Percentiles rank a stretch among this genome's conserved stretches.
These are phyloP conservation scores for Candida sanyaensis DNA, from an alignment of 1,139 yeast genomes.

Conservation along the genomic window DNA sequence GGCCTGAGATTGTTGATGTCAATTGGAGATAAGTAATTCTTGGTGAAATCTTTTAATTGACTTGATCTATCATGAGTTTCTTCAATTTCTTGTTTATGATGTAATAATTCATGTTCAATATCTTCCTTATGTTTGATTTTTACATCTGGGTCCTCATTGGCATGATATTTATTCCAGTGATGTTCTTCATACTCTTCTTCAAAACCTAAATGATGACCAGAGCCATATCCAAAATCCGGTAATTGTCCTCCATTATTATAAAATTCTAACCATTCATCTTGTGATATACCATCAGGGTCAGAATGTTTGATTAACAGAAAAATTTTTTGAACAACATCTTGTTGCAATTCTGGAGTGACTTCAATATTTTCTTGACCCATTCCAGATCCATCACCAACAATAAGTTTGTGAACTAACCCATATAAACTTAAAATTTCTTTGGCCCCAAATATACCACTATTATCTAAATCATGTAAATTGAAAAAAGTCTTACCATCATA, in stretches of 20 bases:
- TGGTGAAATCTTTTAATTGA: constrained; percentile 38
- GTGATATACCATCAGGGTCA: constrained; percentile 62
- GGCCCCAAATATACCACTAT: constrained; percentile 53
- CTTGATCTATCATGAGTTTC: constrained; percentile 57
- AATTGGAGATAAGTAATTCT: constrained; percentile 33
- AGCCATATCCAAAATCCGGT: constrained; percentile 93
- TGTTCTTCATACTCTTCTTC: constrained; percentile 93
- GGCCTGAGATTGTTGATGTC: constrained; percentile 36
- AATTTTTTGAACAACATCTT: constrained; percentile 57
- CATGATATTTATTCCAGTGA: constrained; percentile 89
- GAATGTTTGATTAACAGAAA: constrained; percentile 64
- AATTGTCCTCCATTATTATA: constrained; percentile 64
- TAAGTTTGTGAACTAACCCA: constrained; percentile 70
- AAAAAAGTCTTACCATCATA: constrained; percentile 82
- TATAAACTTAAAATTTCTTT: constrained; percentile 77
- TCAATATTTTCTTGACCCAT: constrained; percentile 61
- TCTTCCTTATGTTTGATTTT: constrained; percentile 82
- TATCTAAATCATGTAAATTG: constrained; percentile 70
- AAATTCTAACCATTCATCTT: constrained; percentile 75
- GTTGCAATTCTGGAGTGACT: constrained; percentile 51
- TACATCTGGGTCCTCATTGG: constrained; percentile 80
- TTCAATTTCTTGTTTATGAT: constrained; percentile 86
- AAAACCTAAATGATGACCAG: constrained; percentile 96
- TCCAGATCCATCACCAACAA: constrained; percentile 89
- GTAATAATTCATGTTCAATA: constrained; percentile 83